phyloP scores from a whole-genome alignment of 306 rosid species.

The Begonia fuchsioides region DNA sequence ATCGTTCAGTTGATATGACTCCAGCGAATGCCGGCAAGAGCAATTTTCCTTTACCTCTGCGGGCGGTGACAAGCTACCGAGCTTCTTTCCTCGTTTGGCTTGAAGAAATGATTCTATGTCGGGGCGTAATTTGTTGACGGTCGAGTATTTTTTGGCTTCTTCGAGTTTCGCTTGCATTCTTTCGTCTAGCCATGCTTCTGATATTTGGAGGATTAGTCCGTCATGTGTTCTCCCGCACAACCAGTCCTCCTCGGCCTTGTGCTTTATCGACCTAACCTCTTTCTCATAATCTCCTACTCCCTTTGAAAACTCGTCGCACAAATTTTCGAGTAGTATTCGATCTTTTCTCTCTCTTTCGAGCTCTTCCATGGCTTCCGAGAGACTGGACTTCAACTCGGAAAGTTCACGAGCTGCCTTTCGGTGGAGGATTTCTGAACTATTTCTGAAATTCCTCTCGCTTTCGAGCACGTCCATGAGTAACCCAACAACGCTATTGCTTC shows the following conservation, averaged over 20 bases:
- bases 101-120: slow-evolving; percentile 71
- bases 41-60: slow-evolving; percentile 21
- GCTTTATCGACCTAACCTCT: slow-evolving; percentile 33
- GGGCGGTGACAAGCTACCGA: not conserved
- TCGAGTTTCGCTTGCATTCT: slow-evolving; percentile 46
- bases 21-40: slow-evolving; percentile 33
- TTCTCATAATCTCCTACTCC: slow-evolving; percentile 55
- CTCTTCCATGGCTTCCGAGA: slow-evolving; percentile 39
- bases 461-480: slow-evolving; percentile 38
- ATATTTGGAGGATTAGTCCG: slow-evolving; percentile 48
- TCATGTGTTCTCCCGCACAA: slow-evolving; percentile 21
- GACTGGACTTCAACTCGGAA: slow-evolving; percentile 42
- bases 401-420: slow-evolving; percentile 46
- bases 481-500: slow-evolving; percentile 24
- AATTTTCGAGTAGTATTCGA: slow-evolving; percentile 47
- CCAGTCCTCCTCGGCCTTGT: slow-evolving; percentile 27
- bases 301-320: slow-evolving; percentile 80
- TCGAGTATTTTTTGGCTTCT: slow-evolving; percentile 12
- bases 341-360: slow-evolving; percentile 67
- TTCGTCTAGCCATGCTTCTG: slow-evolving; percentile 92
- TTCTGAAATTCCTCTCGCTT: slow-evolving; percentile 52
- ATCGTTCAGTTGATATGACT: slow-evolving; percentile 42
- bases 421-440: slow-evolving; percentile 47
- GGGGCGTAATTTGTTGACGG: slow-evolving; percentile 63
- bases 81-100: slow-evolving; percentile 27